These are phyloP conservation scores for Phytophthora rubi DNA, from an alignment of 352 stramenopile genomes.

Conservation along the genomic window DNA sequence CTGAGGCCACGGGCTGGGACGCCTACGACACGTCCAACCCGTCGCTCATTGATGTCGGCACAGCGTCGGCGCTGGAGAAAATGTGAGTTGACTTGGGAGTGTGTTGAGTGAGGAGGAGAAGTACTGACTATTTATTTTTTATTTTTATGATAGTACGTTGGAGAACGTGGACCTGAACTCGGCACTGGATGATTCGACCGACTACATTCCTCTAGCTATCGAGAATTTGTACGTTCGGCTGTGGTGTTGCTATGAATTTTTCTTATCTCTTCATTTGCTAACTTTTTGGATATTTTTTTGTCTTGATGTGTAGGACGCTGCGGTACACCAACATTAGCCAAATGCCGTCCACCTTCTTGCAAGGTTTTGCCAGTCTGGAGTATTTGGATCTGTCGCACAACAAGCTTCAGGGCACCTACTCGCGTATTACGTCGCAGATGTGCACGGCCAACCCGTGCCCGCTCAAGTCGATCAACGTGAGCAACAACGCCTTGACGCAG, in stretches of 20 bases:
- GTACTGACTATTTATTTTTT: constrained; percentile 5
- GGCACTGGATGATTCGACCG: constrained; percentile 37
- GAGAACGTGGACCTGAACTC: constrained; percentile 52
- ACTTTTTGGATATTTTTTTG: background rate
- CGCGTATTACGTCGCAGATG: constrained; percentile 54
- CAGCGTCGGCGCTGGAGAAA: constrained; percentile 38
- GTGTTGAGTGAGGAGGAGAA: background rate
- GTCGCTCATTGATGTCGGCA: constrained; percentile 48
- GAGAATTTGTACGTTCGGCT: constrained; percentile 42
- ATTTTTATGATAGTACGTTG: constrained; percentile 32
- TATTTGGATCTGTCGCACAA: constrained; percentile 59
- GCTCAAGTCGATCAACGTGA: constrained; percentile 57
- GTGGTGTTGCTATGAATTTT: background rate
- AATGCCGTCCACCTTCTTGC: constrained; percentile 50
- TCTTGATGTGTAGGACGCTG: constrained; percentile 28
- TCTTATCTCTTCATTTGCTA: background rate
- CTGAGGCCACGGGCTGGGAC: constrained; percentile 51
- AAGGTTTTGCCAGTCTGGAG: constrained; percentile 49
- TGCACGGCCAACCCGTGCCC: constrained; percentile 56
- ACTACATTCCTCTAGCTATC: constrained; percentile 55
- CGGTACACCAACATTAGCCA: constrained; percentile 52
- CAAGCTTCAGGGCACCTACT: constrained; percentile 51
- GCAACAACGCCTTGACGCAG: constrained; percentile 41
- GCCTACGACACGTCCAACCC: constrained; percentile 40
- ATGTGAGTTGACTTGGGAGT: constrained; percentile 33